A percentile compares a stretch with the other conserved stretches of the same genome.
Evolutionary conservation across 371 early-diverging fungal species (phyloP).

Genomic region (Dichotomocladium elegans): DNA sequence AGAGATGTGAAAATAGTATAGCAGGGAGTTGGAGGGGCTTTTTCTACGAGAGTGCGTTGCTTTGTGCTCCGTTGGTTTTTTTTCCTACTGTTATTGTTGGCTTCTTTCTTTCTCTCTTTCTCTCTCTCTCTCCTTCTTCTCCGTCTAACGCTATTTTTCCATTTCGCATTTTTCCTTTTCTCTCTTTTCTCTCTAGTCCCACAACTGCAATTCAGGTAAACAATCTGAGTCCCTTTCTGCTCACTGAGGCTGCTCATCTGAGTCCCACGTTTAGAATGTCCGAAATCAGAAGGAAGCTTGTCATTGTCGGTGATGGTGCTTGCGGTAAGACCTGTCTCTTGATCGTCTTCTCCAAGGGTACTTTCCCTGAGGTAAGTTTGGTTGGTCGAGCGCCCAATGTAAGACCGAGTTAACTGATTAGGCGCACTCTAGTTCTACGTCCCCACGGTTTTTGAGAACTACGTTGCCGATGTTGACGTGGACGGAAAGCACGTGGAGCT

Average conservation of each 20-base stretch:
- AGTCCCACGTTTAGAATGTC: conserved; percentile 47
- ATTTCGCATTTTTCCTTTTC: background rate
- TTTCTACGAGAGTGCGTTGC: too few relatives aligned
- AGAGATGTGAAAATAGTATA: too few relatives aligned
- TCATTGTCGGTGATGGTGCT: conserved; percentile 97
- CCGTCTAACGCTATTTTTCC: background rate
- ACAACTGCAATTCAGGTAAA: background rate
- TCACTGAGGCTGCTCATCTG: background rate
- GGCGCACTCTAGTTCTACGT: conserved; percentile 64
- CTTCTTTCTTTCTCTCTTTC: too few relatives aligned
- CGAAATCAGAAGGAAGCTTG: conserved; percentile 92
- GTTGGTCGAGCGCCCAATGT: background rate
- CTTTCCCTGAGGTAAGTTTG: conserved; percentile 81
- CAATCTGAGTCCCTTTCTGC: background rate
- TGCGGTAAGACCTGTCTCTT: conserved; percentile 97
- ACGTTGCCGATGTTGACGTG: conserved; percentile 83
- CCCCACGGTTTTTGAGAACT: conserved; percentile 95
- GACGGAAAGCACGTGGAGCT: conserved; percentile 37
- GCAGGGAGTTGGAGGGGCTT: too few relatives aligned
- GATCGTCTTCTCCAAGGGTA: conserved; percentile 90
- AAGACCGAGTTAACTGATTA: background rate
- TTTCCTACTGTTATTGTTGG: too few relatives aligned
- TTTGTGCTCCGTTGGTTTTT: too few relatives aligned
- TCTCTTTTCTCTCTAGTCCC: too few relatives aligned
- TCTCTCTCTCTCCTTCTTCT: background rate